A percentile compares a stretch with the other conserved stretches of the same genome.
Evolutionary conservation across 371 early-diverging fungal genomes (phyloP).

Genomic region (Massospora cicadina): DNA sequence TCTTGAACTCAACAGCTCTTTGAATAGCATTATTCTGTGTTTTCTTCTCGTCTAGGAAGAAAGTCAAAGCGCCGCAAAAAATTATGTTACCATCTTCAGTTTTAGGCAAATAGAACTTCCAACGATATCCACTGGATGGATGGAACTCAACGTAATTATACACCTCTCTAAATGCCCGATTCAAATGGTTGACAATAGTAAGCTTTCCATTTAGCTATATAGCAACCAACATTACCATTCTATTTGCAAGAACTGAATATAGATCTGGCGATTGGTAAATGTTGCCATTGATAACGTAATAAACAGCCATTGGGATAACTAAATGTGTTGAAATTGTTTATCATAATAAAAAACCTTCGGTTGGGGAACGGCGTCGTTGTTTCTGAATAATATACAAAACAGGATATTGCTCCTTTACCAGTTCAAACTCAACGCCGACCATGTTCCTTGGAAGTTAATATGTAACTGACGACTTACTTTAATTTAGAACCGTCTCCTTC

Average conservation of each 20-base stretch:
- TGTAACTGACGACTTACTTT: constrained; percentile 21
- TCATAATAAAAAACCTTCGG: constrained; percentile 26
- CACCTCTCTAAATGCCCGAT: constrained; percentile 48
- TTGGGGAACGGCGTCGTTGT: constrained; percentile 41
- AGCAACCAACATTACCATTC: constrained; percentile 35
- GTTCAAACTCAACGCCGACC: constrained; percentile 76
- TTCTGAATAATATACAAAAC: constrained; percentile 69
- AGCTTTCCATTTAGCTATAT: constrained; percentile 19
- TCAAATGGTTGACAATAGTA: constrained; percentile 44
- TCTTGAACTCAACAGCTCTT: background rate
- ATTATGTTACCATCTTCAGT: background rate
- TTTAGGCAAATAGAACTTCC: constrained; percentile 24
- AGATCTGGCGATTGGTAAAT: constrained; percentile 86
- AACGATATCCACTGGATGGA: constrained; percentile 55
- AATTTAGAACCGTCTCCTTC: constrained; percentile 39
- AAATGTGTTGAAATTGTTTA: background rate
- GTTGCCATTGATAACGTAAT: constrained; percentile 77
- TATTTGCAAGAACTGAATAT: constrained; percentile 56
- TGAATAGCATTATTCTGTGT: background rate
- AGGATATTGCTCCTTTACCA: constrained; percentile 57
- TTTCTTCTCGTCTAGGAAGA: background rate
- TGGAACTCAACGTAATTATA: constrained; percentile 44
- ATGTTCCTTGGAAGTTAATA: constrained; percentile 32
- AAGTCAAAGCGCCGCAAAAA: background rate
- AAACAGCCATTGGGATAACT: constrained; percentile 51